Percentiles rank a stretch among this genome's conserved stretches.
Evolutionary conservation across 768 basidiomycete species (phyloP).

Genomic region (Suillus subaureus): DNA sequence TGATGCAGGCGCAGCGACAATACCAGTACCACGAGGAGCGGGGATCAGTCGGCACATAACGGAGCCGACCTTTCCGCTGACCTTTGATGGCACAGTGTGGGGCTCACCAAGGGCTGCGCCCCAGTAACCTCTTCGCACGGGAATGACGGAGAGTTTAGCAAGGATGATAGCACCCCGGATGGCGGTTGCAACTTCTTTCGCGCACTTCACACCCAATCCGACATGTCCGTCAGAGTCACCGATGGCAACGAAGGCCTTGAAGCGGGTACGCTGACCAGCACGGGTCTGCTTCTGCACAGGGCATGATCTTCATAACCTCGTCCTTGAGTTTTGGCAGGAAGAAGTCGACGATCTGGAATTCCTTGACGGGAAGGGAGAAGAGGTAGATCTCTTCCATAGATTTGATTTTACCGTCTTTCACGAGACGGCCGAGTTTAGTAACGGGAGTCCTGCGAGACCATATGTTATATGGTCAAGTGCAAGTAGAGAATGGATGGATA

Average conservation of each 20-base stretch:
- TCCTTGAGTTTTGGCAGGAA: conserved; percentile 99
- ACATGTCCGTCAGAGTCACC: conserved; percentile 99
- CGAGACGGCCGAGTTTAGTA: conserved; percentile 98
- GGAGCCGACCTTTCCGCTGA: conserved; percentile 97
- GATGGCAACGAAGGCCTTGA: conserved; percentile 99
- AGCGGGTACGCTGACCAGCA: conserved; percentile 98
- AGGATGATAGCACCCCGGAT: conserved; percentile 99
- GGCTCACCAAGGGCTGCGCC: conserved; percentile 98
- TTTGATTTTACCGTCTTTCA: conserved; percentile 99
- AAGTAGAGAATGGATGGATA: conserved; percentile 14
- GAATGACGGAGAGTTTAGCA: conserved; percentile 96
- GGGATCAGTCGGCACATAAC: conserved; percentile 99
- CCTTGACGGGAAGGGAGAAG: conserved; percentile 99
- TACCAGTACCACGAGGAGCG: conserved; percentile 97
- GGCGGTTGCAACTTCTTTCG: conserved; percentile 99
- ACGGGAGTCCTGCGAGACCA: conserved; percentile 77
- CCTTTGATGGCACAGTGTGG: conserved; percentile 98
- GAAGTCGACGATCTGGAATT: conserved; percentile 99
- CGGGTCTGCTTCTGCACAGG: conserved; percentile 99
- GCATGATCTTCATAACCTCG: conserved; percentile 99
- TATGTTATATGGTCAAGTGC: conserved; percentile 11
- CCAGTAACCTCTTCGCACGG: conserved; percentile 99
- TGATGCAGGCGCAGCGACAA: conserved; percentile 97
- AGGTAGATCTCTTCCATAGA: conserved; percentile 99
- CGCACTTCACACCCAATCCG: conserved; percentile 99